Conservation (phyloP, 1,139 yeast species). For the Pichia sp. region DNA sequence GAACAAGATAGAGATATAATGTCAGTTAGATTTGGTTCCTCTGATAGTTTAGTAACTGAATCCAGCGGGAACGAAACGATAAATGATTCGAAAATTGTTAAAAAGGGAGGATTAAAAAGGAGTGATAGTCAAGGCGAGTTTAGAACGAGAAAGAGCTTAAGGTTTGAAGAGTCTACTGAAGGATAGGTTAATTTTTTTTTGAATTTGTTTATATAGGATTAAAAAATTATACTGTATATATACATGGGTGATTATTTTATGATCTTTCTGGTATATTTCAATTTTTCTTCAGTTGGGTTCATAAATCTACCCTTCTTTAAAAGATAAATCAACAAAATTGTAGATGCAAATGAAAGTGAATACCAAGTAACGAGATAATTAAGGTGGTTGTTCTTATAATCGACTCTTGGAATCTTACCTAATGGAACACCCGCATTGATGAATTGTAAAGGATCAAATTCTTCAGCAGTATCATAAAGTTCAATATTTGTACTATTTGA, state of each 20-base stretch:
- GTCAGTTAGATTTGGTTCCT: background rate
- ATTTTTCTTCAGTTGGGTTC: conserved; percentile 38
- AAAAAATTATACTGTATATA: background rate
- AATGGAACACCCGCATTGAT: conserved; percentile 82
- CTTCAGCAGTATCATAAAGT: conserved; percentile 27
- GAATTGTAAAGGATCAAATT: conserved; percentile 42
- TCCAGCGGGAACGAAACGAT: background rate
- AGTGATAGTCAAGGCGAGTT: conserved; percentile 3
- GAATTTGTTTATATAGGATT: background rate
- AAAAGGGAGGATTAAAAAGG: conserved; percentile 9
- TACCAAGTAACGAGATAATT: conserved; percentile 96
- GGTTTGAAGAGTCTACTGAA: conserved; percentile 12
- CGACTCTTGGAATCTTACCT: conserved; percentile 74
- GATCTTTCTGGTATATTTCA: conserved; percentile 39
- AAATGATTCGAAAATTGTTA: background rate
- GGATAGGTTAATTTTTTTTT: background rate
- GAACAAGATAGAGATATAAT: conserved; percentile 1
- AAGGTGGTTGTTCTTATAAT: conserved; percentile 80
- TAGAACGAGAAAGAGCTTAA: conserved; percentile 10
- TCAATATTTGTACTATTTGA: background rate
- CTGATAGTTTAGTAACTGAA: background rate
- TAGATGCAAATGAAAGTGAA: conserved; percentile 68
- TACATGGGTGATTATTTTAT: conserved; percentile 13
- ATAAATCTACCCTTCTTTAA: conserved; percentile 43
- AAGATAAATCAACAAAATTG: conserved; percentile 56